Base-by-base conservation (phyloP, 225 moss, liverwort and hornwort species). In the Bryoerythrophyllum caledonicum region DNA sequence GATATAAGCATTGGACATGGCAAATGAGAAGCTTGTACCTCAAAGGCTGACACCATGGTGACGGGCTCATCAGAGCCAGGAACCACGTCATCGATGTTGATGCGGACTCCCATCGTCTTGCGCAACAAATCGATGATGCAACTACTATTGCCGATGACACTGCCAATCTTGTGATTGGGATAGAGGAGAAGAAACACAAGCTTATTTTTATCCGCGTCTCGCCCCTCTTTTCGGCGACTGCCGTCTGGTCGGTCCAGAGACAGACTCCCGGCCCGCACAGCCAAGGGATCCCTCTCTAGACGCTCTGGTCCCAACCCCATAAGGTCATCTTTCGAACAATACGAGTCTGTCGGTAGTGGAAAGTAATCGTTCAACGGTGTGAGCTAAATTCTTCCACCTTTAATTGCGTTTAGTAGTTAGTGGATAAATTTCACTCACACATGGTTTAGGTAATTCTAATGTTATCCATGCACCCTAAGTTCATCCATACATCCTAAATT, bases 21-120 rank as follows among this genome's bases (percentile, higher is more conserved):
- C 8, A 34, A 69, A 73, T 61, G 14, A 12, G 11, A 38, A 76
- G 26, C 20, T 43, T 69, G 56, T 81, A 94, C 96, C 94, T 96
- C 96, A 40, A 84, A 83, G 26, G 94, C 96, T 44, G 96, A 96
- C 28, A 94, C 92, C 43, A 96, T 91, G 41, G 94, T 94, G 49
- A 96, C 96, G 53, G 94, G 94, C 83, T 96, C 96, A 54, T 96
- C 96, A 40, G 96, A 91, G 44, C 94, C 94, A 67, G 96, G 94
- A 82, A 91, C 94, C 32, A 92, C 94, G 75, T 96, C 91, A 34
- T 88, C 96, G 37, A 96, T 92, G 84, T 96, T 96, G 20, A 96
- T 96, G 44, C 96, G 94, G 26, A 94, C 96, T 27, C 96, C 96
- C 27, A 94, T 94, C 70, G 94, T 94, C 76, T 96, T 92, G 60